Base-by-base conservation (phyloP, 805 yeast genomes). In the Metschnikowia baotianmanensis region DNA sequence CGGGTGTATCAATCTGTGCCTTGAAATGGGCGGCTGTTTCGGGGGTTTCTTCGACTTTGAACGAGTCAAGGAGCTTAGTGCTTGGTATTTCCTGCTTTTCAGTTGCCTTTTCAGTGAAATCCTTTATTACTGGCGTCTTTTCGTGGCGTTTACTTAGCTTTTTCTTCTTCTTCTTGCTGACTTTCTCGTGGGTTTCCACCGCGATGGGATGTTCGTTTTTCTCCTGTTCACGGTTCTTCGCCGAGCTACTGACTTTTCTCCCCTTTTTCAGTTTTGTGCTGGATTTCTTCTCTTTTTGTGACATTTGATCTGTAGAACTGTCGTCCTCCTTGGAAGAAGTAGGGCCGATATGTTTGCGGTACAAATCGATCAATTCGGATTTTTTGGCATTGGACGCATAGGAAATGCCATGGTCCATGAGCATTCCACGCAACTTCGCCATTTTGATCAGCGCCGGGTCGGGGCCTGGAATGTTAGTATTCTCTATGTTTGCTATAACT, bases 341-440 rank as follows among this genome's bases (percentile, higher is more conserved):
- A n/a, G n/a, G 15, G 8, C 23, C 65, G 36, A 86, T 64, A 6
- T 80, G 59, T 5, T 67, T 58, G n/a, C 74, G 65, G 61, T 80
- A 86, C n/a, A 83, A 53, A n/a, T 65, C 63, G 2, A 88, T 61
- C 43, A 89, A 69, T 10, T 77, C 80, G 6, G 76, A 63, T 59
- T 91, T 91, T 56, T 82, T 86, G 5, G 89, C 82, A 33, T 74
- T 67, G 1, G 83, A 66, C 0, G 84, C 73, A 55, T 72, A 82
- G 1, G 63, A 59, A n/a, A 90, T 68, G n/a, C 76, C 71, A 56
- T 87, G 76, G 40, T 77, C 81, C 10, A 70, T 61, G 38, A 91
- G 67, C 17, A 87, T 72, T 17, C 79, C 74, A 53, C 93, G 74
- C 55, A 91, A 69, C 44, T 85, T 78, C 3, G 89, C 78, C 17